Evolutionary conservation across 1,284 basidiomycete genomes (phyloP).

Genomic region (Pascua guehoae): DNA sequence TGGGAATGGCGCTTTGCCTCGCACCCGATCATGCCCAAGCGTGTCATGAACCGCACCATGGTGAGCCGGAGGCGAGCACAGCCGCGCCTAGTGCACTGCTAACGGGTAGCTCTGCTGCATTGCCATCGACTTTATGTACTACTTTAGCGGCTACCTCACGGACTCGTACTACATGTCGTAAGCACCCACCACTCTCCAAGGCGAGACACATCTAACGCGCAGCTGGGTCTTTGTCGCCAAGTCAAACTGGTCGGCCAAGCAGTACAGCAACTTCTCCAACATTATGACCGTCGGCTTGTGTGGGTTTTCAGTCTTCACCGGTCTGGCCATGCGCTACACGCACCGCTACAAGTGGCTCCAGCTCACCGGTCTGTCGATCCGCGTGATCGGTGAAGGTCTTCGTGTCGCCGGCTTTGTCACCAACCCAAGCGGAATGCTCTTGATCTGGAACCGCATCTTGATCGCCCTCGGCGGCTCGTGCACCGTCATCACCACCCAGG

Average conservation of each 20-base stretch:
- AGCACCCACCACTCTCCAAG: constrained; percentile 30
- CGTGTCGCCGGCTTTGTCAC: constrained; percentile 34
- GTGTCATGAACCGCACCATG: constrained; percentile 50
- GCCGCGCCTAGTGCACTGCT: constrained; percentile 14
- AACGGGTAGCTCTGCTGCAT: constrained; percentile 21
- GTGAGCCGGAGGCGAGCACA: too few species aligned
- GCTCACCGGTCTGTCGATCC: constrained; percentile 28
- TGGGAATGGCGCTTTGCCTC: constrained; percentile 47
- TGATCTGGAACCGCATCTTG: constrained; percentile 33
- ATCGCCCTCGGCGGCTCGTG: constrained; percentile 41
- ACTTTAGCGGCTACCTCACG: constrained; percentile 40
- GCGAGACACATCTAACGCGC: too few species aligned
- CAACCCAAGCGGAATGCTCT: constrained; percentile 11
- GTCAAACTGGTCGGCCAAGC: constrained; percentile 22
- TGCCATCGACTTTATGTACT: constrained; percentile 48
- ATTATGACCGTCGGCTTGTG: constrained; percentile 44
- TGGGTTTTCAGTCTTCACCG: constrained; percentile 43
- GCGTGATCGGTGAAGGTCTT: constrained; percentile 33
- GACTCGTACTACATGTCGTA: constrained; percentile 35
- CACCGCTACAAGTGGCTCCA: constrained; percentile 50
- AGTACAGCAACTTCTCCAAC: constrained; percentile 36
- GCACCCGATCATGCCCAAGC: constrained; percentile 48
- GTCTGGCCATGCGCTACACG: constrained; percentile 46
- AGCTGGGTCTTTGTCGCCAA: constrained; percentile 44
- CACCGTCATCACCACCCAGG: constrained; percentile 45